Percentiles rank a stretch among this genome's conserved stretches.
These are phyloP conservation scores for Cryptosporidium sp. DNA, from an alignment of 169 alveolate species.

Conservation along the genomic window DNA sequence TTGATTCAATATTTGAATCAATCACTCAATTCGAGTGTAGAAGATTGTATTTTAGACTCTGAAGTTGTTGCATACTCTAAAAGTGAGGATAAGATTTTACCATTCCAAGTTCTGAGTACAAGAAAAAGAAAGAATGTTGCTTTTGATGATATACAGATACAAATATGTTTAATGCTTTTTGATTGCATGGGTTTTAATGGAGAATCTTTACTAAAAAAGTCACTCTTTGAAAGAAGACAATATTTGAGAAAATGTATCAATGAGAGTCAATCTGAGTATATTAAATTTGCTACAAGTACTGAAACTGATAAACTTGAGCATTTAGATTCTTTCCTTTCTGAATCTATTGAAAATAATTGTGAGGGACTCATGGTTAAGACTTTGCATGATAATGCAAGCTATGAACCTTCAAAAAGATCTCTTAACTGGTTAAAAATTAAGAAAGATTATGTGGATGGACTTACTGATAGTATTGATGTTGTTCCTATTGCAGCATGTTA, in stretches of 20 bases:
- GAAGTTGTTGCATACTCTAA: slow-evolving; percentile 98
- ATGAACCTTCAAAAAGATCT: slow-evolving; percentile 98
- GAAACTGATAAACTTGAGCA: slow-evolving; percentile 85
- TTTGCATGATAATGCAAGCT: slow-evolving; percentile 93
- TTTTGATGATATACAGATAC: slow-evolving; percentile 84
- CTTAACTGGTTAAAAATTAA: slow-evolving; percentile 98
- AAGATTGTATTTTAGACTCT: slow-evolving; percentile 92
- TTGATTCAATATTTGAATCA: slow-evolving; percentile 83
- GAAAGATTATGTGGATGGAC: slow-evolving; percentile 96
- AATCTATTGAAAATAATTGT: slow-evolving; percentile 90
- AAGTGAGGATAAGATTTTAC: slow-evolving; percentile 90
- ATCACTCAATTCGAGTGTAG: slow-evolving; percentile 74
- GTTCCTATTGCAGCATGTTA: slow-evolving; percentile 98
- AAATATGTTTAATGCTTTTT: slow-evolving; percentile 89
- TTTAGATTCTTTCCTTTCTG: slow-evolving; percentile 85
- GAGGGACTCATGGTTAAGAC: slow-evolving; percentile 99
- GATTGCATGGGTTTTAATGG: slow-evolving; percentile 90
- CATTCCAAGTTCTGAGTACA: slow-evolving; percentile 95
- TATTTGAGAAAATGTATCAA: slow-evolving; percentile 78
- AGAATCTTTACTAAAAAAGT: slow-evolving; percentile 82
- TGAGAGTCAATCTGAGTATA: slow-evolving; percentile 77
- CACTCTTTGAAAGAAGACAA: slow-evolving; percentile 87
- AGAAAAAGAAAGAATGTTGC: slow-evolving; percentile 95
- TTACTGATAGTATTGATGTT: slow-evolving; percentile 97
- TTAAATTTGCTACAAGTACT: slow-evolving; percentile 82